These are phyloP conservation scores for Pseudogymnoascus sp. DNA, from an alignment of 2,329 filamentous ascomycete genomes.

Conservation along the genomic window DNA sequence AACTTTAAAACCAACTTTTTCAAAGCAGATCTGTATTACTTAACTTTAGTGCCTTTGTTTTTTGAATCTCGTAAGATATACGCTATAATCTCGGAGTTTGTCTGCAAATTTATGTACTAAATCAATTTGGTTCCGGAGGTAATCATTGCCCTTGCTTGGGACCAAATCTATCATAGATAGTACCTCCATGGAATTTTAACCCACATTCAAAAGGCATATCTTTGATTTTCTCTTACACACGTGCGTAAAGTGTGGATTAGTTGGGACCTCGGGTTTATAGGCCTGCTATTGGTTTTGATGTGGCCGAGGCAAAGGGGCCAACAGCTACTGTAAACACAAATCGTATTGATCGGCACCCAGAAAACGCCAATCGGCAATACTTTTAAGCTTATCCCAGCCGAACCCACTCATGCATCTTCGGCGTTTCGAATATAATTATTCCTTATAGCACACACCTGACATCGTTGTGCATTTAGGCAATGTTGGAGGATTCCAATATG, in stretches of 20 bases:
- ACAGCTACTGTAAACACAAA: background rate
- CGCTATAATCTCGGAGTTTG: background rate
- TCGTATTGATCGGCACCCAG: background rate
- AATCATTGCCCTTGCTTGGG: background rate
- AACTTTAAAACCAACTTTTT: background rate
- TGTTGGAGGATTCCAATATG: background rate
- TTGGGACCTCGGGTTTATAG: background rate
- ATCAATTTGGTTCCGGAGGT: background rate
- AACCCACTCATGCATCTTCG: background rate
- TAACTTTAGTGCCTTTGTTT: background rate
- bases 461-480: background rate
- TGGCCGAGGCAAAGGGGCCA: background rate
- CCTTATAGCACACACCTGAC: constrained; percentile 1
- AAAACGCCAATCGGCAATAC: background rate
- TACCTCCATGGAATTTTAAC: background rate
- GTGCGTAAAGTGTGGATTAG: background rate
- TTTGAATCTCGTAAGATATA: background rate
- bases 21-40: background rate
- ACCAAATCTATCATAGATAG: background rate
- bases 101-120: background rate
- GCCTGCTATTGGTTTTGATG: background rate
- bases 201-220: background rate
- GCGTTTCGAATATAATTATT: constrained; percentile 5
- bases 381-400: constrained; percentile 5
- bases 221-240: too few relatives aligned